Base-by-base conservation (phyloP, 345 rosid genomes). In the Rhizophora apiculata region DNA sequence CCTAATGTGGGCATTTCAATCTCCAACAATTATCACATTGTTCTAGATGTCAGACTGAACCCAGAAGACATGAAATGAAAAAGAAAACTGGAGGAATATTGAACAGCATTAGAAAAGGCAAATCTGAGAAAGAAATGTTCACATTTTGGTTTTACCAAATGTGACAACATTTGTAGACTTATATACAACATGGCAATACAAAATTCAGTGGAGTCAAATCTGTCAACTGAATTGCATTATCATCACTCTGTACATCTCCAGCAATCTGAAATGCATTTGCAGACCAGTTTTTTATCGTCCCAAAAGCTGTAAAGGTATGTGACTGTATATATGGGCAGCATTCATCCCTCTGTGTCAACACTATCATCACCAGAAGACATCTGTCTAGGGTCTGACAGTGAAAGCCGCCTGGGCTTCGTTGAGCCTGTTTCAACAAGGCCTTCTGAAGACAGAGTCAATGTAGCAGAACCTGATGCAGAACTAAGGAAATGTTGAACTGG, bases 301-400 rank as follows among this genome's bases (percentile, higher is more conserved):
- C 78, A 75, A 79, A 56, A 67, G 67, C 55, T 67, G 72, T 74
- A 63, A 63, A 64, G 54, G 72, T 62, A 68, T 53, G 49, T 39
- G 66, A 72, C 37, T 65, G 64, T 78, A 56, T 52, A 65, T 67
- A 60, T 64, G 46, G 72, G 77, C 79, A 46, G 56, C 67, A 39
- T 69, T 83, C 83, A 88, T 71, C 83, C 85, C 71, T 88, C 96
- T 43, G 86, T 67, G 67, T 91, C 90, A 82, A 88, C 82, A 58
- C 72, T 72, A 74, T 88, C 96, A 76, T 89, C 92, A 59, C 89
- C 84, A 63, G 96, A 74, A 64, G 95, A 68, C 80, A 87, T 79
- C 73, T 90, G 96, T 78, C 97, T 88, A 62, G 89, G 83, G 79
- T 93, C 97, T 57, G 98, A 81, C 63, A 85, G 69, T 32, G 97